phyloP scores from a whole-genome alignment of 495 filamentous ascomycete genomes.

The Diplogelasinospora grovesii region DNA sequence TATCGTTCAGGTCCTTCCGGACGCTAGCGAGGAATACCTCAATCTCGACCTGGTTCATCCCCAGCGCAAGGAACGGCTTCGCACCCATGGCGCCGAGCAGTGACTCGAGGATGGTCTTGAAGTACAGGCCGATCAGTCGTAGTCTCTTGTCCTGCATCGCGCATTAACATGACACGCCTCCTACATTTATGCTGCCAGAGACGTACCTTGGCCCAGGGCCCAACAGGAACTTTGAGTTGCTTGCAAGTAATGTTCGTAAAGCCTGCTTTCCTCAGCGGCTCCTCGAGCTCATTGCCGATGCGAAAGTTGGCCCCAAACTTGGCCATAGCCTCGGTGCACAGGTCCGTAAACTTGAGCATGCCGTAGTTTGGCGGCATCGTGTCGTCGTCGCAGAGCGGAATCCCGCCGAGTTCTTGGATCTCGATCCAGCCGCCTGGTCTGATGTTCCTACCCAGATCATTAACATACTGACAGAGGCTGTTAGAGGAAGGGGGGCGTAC shows the following conservation, averaged over 20 bases:
- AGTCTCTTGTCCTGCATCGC: constrained; percentile 33
- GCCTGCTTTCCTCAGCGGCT: constrained; percentile 42
- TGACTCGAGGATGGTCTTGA: constrained; percentile 39
- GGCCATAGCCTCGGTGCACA: constrained; percentile 19
- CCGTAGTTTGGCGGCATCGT: constrained; percentile 22
- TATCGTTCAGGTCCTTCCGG: constrained; percentile 21
- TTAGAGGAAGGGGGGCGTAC: constrained; percentile 11
- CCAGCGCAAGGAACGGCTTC: constrained; percentile 39
- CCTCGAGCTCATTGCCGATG: constrained; percentile 40
- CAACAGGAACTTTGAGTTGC: constrained; percentile 47
- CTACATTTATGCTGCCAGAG: constrained; percentile 1
- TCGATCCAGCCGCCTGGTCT: constrained; percentile 25
- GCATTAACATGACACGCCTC: no score
- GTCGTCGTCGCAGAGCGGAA: constrained; percentile 25
- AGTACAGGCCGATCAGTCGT: constrained; percentile 45
- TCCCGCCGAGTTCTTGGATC: constrained; percentile 28
- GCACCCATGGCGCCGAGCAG: constrained; percentile 44
- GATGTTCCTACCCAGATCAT: constrained; percentile 7
- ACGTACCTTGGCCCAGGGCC: constrained; percentile 46
- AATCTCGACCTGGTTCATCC: constrained; percentile 20
- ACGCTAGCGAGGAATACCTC: constrained; percentile 21
- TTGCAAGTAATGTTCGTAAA: constrained; percentile 47
- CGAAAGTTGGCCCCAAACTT: constrained; percentile 33
- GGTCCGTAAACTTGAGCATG: constrained; percentile 19
- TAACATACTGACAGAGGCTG: constrained; percentile 2